Conservation (phyloP, 2,329 filamentous ascomycete genomes). For the Hortaea sp. region DNA sequence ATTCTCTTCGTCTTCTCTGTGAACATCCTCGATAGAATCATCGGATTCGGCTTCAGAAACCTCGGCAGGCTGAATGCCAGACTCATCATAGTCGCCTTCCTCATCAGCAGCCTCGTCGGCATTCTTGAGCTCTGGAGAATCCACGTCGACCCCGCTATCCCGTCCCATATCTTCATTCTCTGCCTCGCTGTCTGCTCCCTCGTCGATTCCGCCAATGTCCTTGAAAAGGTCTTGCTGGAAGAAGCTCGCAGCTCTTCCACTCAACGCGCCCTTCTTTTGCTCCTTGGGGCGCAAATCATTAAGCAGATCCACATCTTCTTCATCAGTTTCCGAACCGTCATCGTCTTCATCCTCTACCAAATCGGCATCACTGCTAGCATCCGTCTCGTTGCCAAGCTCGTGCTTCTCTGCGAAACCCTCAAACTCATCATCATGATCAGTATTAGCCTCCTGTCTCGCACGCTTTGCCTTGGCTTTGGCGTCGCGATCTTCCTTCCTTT, state of each 20-base stretch:
- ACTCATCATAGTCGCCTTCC: slow-evolving; percentile 8
- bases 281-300: slow-evolving; percentile 47
- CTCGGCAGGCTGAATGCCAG: slow-evolving; percentile 19
- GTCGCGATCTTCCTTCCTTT: slow-evolving; percentile 67
- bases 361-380: slow-evolving; percentile 44
- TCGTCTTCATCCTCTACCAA: slow-evolving; percentile 47
- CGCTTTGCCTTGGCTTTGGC: slow-evolving; percentile 88
- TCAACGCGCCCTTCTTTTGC: slow-evolving; percentile 51
- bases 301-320: slow-evolving; percentile 41
- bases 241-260: slow-evolving; percentile 75
- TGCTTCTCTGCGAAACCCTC: slow-evolving; percentile 66
- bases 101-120: slow-evolving; percentile 8
- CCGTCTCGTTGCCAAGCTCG: slow-evolving; percentile 35
- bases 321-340: slow-evolving; percentile 46
- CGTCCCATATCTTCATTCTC: slow-evolving; percentile 35
- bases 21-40: slow-evolving; percentile 15
- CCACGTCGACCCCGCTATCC: slow-evolving; percentile 33
- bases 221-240: slow-evolving; percentile 95
- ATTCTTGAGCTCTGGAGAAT: slow-evolving; percentile 19
- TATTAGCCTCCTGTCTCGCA: slow-evolving; percentile 54
- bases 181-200: slow-evolving; percentile 25
- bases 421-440: slow-evolving; percentile 76
- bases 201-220: slow-evolving; percentile 56
- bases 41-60: slow-evolving; percentile 22
- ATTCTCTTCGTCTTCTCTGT: slow-evolving; percentile 33